These are phyloP conservation scores for Mortierella sp. DNA, from an alignment of 371 early-diverging fungal species.

Conservation along the genomic window DNA sequence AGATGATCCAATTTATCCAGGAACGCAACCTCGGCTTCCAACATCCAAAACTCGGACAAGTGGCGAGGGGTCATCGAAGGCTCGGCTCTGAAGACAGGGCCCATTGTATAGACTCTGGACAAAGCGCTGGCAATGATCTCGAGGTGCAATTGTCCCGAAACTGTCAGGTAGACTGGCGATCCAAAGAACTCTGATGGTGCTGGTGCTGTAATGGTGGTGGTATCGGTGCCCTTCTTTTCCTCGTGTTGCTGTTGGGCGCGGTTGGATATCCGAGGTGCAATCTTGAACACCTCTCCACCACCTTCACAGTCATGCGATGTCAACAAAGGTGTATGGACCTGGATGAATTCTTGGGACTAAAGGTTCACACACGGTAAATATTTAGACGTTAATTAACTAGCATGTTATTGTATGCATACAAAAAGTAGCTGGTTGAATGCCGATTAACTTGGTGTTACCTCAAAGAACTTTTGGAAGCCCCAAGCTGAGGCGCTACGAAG, in stretches of 20 bases:
- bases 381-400: neutral
- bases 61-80: slow-evolving; percentile 88
- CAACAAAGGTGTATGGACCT: slow-evolving; percentile 88
- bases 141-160: slow-evolving; percentile 92
- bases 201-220: slow-evolving; percentile 25
- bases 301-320: slow-evolving; percentile 95
- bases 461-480: slow-evolving; percentile 83
- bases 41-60: slow-evolving; percentile 96
- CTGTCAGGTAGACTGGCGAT: slow-evolving; percentile 85
- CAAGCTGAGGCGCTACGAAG: slow-evolving; percentile 76
- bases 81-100: slow-evolving; percentile 94
- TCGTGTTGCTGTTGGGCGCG: slow-evolving; percentile 33
- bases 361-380: neutral
- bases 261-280: slow-evolving; percentile 58
- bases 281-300: slow-evolving; percentile 90
- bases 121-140: slow-evolving; percentile 85
- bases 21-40: slow-evolving; percentile 93
- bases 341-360: slow-evolving; percentile 79
- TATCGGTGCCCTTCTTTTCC: neutral
- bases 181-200: slow-evolving; percentile 80
- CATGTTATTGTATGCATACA: neutral
- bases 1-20: slow-evolving; percentile 69
- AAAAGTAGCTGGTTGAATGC: no score
- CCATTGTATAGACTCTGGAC: slow-evolving; percentile 89
- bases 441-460: slow-evolving; percentile 58